A percentile compares a stretch with the other conserved stretches of the same genome.
These are phyloP conservation scores for Lentinula aciculospora DNA, from an alignment of 768 basidiomycete species.

Conservation along the genomic window DNA sequence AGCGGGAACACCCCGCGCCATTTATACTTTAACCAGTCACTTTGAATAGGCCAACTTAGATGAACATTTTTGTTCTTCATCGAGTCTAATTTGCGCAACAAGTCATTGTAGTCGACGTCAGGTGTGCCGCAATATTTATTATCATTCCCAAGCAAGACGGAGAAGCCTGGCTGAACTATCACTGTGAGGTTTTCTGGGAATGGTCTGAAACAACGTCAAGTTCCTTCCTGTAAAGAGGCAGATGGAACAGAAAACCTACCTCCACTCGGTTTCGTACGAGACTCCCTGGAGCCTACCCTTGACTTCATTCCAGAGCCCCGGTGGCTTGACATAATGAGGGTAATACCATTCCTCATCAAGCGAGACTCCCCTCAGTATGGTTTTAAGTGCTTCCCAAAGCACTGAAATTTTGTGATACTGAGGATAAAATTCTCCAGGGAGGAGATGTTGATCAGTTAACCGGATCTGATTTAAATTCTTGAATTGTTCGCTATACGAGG, in stretches of 20 bases:
- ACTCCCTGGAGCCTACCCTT: no score
- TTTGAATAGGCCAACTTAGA: slow-evolving; percentile 4
- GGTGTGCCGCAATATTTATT: not conserved
- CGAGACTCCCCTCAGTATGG: not conserved
- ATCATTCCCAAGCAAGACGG: not conserved
- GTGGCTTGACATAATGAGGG: no score
- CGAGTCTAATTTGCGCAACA: not conserved
- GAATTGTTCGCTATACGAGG: not conserved
- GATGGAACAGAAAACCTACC: no score
- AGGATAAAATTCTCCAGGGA: not conserved
- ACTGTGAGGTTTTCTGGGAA: not conserved
- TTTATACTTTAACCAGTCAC: slow-evolving; percentile 6
- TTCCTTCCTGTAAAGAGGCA: not conserved
- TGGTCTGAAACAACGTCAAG: not conserved
- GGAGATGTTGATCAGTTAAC: not conserved
- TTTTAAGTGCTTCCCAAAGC: not conserved
- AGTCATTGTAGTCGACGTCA: not conserved
- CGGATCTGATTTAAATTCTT: slow-evolving; percentile 8
- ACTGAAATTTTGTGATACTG: not conserved
- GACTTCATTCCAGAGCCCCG: not conserved
- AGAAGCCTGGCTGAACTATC: not conserved
- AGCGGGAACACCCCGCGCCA: slow-evolving; percentile 7
- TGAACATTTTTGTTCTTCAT: slow-evolving; percentile 1
- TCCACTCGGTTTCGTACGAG: no score
- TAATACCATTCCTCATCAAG: not conserved